A percentile compares a stretch with the other conserved stretches of the same genome.
These are phyloP conservation scores for Daedaleopsis nitida DNA, from an alignment of 768 basidiomycete genomes.

Conservation along the genomic window DNA sequence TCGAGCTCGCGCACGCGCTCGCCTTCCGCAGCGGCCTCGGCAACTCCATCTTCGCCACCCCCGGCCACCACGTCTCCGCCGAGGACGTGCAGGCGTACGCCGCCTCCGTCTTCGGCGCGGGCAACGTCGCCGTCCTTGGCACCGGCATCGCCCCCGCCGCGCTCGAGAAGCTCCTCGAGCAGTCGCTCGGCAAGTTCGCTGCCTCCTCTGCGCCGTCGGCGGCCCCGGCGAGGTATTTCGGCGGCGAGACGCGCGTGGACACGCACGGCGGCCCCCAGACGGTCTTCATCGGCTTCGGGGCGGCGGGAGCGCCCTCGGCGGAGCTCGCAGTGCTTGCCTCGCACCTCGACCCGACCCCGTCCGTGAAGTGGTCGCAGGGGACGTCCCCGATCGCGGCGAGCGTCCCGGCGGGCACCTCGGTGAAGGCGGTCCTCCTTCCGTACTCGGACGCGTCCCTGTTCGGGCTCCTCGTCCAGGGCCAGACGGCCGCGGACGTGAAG, in stretches of 20 bases:
- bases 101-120: conserved; percentile 68
- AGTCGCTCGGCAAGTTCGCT: conserved; percentile 56
- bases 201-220: conserved; percentile 40
- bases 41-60: conserved; percentile 82
- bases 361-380: conserved; percentile 87
- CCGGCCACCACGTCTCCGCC: conserved; percentile 61
- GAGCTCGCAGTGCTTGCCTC: conserved; percentile 80
- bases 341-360: conserved; percentile 74
- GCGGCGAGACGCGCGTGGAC: conserved; percentile 82
- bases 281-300: conserved; percentile 87
- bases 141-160: conserved; percentile 77
- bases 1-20: conserved; percentile 86
- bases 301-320: conserved; percentile 60
- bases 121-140: conserved; percentile 84
- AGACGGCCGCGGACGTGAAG: conserved; percentile 60
- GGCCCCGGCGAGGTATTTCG: conserved; percentile 62
- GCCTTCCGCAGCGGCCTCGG: conserved; percentile 97
- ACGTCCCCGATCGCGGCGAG: conserved; percentile 65
- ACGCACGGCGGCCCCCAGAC: conserved; percentile 65
- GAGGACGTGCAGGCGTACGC: conserved; percentile 79
- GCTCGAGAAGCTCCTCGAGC: conserved; percentile 72
- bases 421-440: conserved; percentile 75
- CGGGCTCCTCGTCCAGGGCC: conserved; percentile 77
- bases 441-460: conserved; percentile 93
- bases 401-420: conserved; percentile 61